These are phyloP conservation scores for Xylaria sp. DNA, from an alignment of 2,329 filamentous ascomycete species.

Conservation along the genomic window DNA sequence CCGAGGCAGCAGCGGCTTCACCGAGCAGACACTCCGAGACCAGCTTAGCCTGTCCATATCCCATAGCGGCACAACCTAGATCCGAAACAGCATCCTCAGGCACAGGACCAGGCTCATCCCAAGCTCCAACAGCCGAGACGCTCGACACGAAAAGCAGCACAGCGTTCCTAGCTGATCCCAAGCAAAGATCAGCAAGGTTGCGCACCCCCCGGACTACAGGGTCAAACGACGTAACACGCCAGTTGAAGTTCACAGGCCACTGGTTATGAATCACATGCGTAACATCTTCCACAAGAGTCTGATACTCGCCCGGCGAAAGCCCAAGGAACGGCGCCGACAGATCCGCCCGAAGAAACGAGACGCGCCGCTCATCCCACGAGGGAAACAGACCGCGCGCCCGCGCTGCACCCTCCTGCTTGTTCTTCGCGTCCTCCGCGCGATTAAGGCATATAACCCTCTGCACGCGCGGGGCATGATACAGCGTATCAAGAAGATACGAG, in stretches of 20 bases:
- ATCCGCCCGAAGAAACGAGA: background rate
- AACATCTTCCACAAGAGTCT: background rate
- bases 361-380: background rate
- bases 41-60: background rate
- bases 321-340: background rate
- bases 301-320: background rate
- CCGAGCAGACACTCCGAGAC: background rate
- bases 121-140: background rate
- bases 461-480: background rate
- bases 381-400: background rate
- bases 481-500: slow-evolving; percentile 51
- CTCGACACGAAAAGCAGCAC: background rate
- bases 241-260: background rate
- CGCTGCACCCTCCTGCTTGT: background rate
- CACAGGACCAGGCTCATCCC: background rate
- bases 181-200: background rate
- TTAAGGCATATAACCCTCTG: background rate
- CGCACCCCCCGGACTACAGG: background rate
- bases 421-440: background rate
- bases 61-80: background rate
- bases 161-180: background rate
- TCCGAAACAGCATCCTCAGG: background rate
- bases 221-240: background rate
- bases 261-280: background rate
- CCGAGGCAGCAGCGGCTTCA: background rate